Evolutionary conservation across 352 stramenopile genomes (phyloP), one percentile per base, ranked within the genome.

Genomic region (Globisporangium paddicum): DNA sequence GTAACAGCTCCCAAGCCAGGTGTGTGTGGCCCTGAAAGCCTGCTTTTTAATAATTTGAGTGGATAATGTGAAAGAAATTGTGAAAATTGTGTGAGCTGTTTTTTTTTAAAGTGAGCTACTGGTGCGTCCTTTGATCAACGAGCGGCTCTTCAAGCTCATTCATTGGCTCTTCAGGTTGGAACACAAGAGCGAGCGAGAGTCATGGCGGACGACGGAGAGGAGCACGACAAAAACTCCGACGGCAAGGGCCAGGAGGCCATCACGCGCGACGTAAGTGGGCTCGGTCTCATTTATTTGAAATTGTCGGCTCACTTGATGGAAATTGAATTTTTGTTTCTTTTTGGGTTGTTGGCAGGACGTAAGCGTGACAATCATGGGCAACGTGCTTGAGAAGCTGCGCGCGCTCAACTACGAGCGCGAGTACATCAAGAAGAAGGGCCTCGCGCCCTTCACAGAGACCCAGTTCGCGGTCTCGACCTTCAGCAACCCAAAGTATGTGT

Each of bases 371-470:
- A 64, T 89, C 57, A 94, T 94, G 82, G 79, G 82, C 38, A 91
- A 89, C 63, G 84, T 89, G 51, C 66, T 94, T 10, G 82, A 93
- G 66, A 94, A 94, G 67, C 71, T 94, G 32, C 81, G 81, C 14
- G 80, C 91, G 30, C 66, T 93, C 61, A 72, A 79, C 50, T 94
- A 93, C 62, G 85, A 94, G 32, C 73, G 77, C 44, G 82, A 94
- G 40, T 67, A 93, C 37, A 69, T 72, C 66, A 73, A 77, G 59
- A 92, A 91, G 69, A 93, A 90, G 56, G 79, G 66, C 67, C 82
- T 90, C 26, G 51, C 66, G 46, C 73, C 72, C 42, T 90, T 84
- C 63, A 82, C 68, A 6, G 81, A 92, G 65, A 90, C 77, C 30
- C 80, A 93, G 55, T 94, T 93, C 49, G 85, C 82, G 0, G 63